A percentile compares a stretch with the other conserved stretches of the same genome.
These are phyloP conservation scores for Exsudoporus frostii DNA, from an alignment of 768 basidiomycete genomes.

Conservation along the genomic window DNA sequence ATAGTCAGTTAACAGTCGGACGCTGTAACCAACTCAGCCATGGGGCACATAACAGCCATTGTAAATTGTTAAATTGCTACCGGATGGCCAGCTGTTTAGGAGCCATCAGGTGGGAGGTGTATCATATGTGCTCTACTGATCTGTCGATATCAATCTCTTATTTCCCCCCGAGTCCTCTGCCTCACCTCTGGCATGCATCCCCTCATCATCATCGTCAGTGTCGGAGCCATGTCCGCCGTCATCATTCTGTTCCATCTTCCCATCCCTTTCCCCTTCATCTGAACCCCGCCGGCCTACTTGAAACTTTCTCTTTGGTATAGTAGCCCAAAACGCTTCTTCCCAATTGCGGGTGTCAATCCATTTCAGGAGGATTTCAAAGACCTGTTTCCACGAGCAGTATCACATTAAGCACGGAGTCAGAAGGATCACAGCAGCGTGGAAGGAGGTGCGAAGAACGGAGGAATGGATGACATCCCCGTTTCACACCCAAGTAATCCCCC, in stretches of 20 bases:
- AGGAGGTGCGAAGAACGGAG: neutral
- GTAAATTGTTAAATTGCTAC: neutral
- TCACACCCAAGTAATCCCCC: neutral
- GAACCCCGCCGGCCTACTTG: conserved; percentile 32
- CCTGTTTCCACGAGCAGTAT: conserved; percentile 32
- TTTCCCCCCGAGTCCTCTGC: neutral
- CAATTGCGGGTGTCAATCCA: conserved; percentile 88
- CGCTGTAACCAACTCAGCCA: conserved; percentile 53
- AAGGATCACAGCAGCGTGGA: neutral
- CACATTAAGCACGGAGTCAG: conserved; percentile 1
- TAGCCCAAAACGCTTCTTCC: conserved; percentile 81
- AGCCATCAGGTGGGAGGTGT: neutral
- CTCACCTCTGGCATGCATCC: neutral
- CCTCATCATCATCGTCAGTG: neutral
- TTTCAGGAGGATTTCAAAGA: conserved; percentile 86
- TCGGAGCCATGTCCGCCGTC: neutral
- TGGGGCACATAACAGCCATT: conserved; percentile 33
- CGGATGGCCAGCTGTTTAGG: neutral
- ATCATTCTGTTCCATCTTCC: neutral
- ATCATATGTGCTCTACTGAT: neutral
- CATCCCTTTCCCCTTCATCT: conserved; percentile 8
- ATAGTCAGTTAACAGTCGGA: conserved; percentile 44
- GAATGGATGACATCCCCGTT: neutral
- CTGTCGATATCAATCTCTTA: neutral
- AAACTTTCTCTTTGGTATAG: conserved; percentile 92